Evolutionary conservation across 768 basidiomycete genomes (phyloP).

Genomic region (Leccinum imitatum): DNA sequence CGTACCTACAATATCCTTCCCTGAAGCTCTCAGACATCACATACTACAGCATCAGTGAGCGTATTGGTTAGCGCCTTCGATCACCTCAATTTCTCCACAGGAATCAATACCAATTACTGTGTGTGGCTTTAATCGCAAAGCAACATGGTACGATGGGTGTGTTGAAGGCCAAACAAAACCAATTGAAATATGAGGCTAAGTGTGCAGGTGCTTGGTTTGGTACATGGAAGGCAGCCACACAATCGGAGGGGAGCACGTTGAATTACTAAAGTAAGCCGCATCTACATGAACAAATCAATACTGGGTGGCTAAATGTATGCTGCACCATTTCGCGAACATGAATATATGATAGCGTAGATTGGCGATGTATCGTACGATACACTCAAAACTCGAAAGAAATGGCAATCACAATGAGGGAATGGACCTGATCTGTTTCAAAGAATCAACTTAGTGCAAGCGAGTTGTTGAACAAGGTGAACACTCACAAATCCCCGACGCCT

Average conservation of each 20-base stretch:
- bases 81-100: neutral
- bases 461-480: neutral
- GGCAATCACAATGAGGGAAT: neutral
- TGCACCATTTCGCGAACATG: neutral
- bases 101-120: neutral
- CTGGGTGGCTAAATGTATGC: too few species aligned
- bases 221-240: slow-evolving; percentile 5
- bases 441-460: neutral
- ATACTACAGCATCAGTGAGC: neutral
- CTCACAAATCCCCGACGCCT: slow-evolving; percentile 6
- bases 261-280: neutral
- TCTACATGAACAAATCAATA: neutral
- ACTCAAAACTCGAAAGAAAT: neutral
- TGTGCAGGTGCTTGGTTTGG: neutral
- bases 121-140: too few species aligned
- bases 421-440: neutral
- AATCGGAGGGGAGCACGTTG: neutral
- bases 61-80: neutral
- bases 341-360: neutral
- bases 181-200: neutral
- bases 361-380: too few species aligned
- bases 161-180: neutral
- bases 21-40: too few species aligned
- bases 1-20: slow-evolving; percentile 46
- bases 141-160: neutral